Evolutionary conservation across 2,329 filamentous ascomycete species (phyloP).

Genomic region (Corniculantispora saksenae): DNA sequence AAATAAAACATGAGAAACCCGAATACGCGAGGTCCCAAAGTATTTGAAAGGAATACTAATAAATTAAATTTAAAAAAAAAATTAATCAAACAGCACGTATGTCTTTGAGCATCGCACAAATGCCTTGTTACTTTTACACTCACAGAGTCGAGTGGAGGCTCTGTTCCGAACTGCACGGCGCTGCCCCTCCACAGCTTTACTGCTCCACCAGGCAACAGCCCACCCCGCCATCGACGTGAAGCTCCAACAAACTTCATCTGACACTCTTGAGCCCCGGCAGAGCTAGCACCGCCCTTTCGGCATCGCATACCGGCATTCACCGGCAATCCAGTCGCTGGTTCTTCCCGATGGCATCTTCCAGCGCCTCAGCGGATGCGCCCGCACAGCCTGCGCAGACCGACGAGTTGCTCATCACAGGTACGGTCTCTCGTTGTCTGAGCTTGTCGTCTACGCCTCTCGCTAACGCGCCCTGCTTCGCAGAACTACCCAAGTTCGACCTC

Average conservation of each 20-base stretch:
- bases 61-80: too few relatives aligned
- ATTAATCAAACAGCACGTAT: too few relatives aligned
- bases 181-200: constrained; percentile 1
- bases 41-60: too few relatives aligned
- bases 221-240: constrained; percentile 15
- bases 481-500: constrained; percentile 84
- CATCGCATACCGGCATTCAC: not conserved
- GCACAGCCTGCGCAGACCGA: not conserved
- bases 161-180: not conserved
- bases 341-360: constrained; percentile 4
- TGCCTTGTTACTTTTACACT: not conserved
- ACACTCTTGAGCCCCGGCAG: not conserved
- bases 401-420: constrained; percentile 5
- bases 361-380: not conserved
- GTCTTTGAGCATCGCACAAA: too few relatives aligned
- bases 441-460: constrained; percentile 6
- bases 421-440: not conserved
- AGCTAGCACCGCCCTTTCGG: constrained; percentile 1
- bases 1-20: too few relatives aligned
- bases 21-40: too few relatives aligned
- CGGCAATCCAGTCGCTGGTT: not conserved
- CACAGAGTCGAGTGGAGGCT: not conserved
- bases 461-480: constrained; percentile 43
- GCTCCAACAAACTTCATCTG: constrained; percentile 12
- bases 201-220: constrained; percentile 15